Conservation (phyloP, 2,329 filamentous ascomycete genomes). For the Didymellaceae sp. region DNA sequence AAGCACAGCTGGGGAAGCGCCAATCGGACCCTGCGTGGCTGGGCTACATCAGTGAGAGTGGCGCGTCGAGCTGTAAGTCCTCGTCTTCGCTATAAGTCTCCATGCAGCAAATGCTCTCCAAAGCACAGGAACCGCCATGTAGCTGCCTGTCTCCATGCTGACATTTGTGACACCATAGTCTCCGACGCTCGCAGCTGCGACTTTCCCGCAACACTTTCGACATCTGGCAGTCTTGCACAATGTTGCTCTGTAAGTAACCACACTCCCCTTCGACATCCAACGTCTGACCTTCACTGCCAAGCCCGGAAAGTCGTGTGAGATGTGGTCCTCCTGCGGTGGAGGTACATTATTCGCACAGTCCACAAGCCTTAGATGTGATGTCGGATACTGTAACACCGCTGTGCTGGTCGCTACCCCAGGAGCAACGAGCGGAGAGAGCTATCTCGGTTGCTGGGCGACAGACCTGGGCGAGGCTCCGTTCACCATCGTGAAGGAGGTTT, state of each 20-base stretch:
- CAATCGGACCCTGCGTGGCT: constrained; percentile 30
- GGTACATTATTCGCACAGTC: constrained; percentile 25
- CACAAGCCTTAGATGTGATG: constrained; percentile 31
- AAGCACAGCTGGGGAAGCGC: constrained; percentile 25
- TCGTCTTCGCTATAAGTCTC: background rate
- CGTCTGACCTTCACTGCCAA: no score
- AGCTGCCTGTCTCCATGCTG: no score
- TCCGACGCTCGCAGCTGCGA: constrained; percentile 32
- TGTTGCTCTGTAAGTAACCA: constrained; percentile 28
- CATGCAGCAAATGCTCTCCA: no score
- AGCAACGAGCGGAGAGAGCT: constrained; percentile 22
- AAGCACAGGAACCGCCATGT: no score
- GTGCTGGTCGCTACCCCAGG: constrained; percentile 29
- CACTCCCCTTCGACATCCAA: no score
- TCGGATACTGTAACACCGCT: constrained; percentile 34
- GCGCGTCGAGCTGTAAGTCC: constrained; percentile 27
- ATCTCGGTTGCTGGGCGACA: constrained; percentile 35
- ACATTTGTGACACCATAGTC: constrained; percentile 17
- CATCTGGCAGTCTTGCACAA: constrained; percentile 27
- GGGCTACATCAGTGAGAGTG: constrained; percentile 27
- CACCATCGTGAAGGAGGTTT: constrained; percentile 16
- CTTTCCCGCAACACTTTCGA: constrained; percentile 31
- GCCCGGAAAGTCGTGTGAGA: no score
- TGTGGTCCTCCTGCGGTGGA: constrained; percentile 30
- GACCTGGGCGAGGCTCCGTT: constrained; percentile 22